Conservation (phyloP, 2,329 filamentous ascomycete species). For the Cladosporium sp. region DNA sequence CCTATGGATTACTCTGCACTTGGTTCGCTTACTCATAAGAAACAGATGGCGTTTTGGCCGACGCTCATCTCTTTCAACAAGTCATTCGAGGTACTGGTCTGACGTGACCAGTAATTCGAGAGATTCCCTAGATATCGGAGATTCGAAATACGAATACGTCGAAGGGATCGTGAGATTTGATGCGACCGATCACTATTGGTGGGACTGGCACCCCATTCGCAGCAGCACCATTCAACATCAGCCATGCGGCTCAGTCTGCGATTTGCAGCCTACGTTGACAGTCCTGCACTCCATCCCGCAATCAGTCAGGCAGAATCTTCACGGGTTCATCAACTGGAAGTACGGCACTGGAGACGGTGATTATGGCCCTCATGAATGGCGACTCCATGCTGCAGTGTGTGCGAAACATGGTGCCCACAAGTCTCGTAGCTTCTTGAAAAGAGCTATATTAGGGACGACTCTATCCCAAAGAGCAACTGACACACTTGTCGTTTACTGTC, state of each 20-base stretch:
- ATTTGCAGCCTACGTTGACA: not conserved
- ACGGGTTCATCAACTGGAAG: too few species aligned
- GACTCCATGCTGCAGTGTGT: conserved; percentile 1
- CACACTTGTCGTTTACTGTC: not conserved
- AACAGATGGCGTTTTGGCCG: conserved; percentile 5
- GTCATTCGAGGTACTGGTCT: not conserved
- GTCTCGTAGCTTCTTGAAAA: not conserved
- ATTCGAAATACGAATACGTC: too few species aligned
- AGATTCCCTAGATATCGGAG: too few species aligned
- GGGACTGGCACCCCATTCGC: too few species aligned
- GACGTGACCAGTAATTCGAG: too few species aligned
- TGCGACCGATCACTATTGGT: too few species aligned
- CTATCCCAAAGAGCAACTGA: not conserved
- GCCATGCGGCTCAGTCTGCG: conserved; percentile 1
- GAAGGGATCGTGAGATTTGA: too few species aligned
- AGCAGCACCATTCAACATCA: not conserved
- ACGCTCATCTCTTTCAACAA: too few species aligned
- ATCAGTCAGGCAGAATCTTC: not conserved
- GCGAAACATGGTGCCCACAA: not conserved
- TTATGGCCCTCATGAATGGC: not conserved
- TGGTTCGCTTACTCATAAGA: not conserved
- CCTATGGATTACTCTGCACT: not conserved
- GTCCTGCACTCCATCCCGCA: not conserved
- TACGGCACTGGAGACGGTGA: too few species aligned
- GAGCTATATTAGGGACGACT: not conserved